Percentiles rank a stretch among this genome's conserved stretches.
phyloP scores from a whole-genome alignment of 2,329 filamentous ascomycete genomes.

The Didymella arachidicola region DNA sequence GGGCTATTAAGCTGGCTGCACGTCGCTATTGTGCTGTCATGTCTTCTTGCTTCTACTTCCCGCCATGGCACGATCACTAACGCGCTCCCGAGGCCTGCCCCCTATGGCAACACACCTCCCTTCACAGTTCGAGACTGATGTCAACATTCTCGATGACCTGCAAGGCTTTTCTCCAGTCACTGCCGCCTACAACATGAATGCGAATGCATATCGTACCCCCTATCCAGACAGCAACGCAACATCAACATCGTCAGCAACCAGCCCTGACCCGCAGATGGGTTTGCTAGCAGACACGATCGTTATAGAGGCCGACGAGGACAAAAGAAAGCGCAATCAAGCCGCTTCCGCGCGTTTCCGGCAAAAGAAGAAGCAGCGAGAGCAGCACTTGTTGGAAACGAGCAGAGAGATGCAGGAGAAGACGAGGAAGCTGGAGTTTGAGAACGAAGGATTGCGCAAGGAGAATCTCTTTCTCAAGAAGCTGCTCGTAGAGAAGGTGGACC shows the following conservation, averaged over 20 bases:
- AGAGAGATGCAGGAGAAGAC: slow-evolving; percentile 85
- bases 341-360: slow-evolving; percentile 88
- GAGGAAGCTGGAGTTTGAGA: slow-evolving; percentile 67
- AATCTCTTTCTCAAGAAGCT: slow-evolving; percentile 51
- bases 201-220: slow-evolving; percentile 39
- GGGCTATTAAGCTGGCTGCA: slow-evolving; percentile 2
- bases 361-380: slow-evolving; percentile 96
- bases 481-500: slow-evolving; percentile 50
- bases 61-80: slow-evolving; percentile 34
- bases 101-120: slow-evolving; percentile 40
- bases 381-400: slow-evolving; percentile 65
- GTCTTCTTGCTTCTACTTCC: slow-evolving; percentile 10
- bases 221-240: slow-evolving; percentile 47
- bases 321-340: slow-evolving; percentile 86
- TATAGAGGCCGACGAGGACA: slow-evolving; percentile 78
- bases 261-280: slow-evolving; percentile 29
- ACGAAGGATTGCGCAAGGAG: slow-evolving; percentile 51
- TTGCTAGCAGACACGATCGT: slow-evolving; percentile 35
- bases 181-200: slow-evolving; percentile 33
- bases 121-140: slow-evolving; percentile 37
- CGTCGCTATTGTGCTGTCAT: slow-evolving; percentile 7
- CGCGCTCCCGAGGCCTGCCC: slow-evolving; percentile 39
- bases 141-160: slow-evolving; percentile 42
- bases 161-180: slow-evolving; percentile 40
- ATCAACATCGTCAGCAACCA: slow-evolving; percentile 37